Evolutionary conservation across 2,329 filamentous ascomycete species (phyloP).

Genomic region (Claviceps pazoutovae): DNA sequence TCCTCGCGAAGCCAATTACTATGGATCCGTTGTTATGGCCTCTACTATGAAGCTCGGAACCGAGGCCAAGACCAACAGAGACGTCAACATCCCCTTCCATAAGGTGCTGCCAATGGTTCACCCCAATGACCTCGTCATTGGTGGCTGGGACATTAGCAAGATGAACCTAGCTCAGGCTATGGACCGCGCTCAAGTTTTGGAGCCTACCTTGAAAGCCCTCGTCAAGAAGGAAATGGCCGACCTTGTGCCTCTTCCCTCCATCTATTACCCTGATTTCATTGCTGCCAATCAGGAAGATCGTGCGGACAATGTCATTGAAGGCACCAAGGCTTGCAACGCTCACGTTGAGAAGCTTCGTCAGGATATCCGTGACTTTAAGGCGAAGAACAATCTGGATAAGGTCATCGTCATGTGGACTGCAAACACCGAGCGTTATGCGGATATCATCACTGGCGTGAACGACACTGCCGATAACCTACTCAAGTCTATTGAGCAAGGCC

Average conservation of each 20-base stretch:
- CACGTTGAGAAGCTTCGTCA: constrained; percentile 88
- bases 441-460: constrained; percentile 77
- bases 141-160: constrained; percentile 93
- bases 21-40: constrained; percentile 91
- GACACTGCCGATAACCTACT: constrained; percentile 93
- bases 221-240: constrained; percentile 86
- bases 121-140: constrained; percentile 87
- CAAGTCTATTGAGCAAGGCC: constrained; percentile 71
- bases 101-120: constrained; percentile 92
- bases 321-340: constrained; percentile 67
- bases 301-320: constrained; percentile 78
- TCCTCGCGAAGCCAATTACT: constrained; percentile 80
- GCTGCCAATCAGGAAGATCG: constrained; percentile 95
- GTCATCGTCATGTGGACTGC: constrained; percentile 97
- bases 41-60: constrained; percentile 95
- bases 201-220: constrained; percentile 81
- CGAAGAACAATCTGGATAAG: constrained; percentile 72
- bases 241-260: constrained; percentile 80
- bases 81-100: constrained; percentile 94
- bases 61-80: constrained; percentile 67
- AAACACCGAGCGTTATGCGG: constrained; percentile 94
- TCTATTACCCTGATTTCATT: constrained; percentile 99
- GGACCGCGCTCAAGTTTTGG: constrained; percentile 89
- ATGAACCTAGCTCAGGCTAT: constrained; percentile 83
- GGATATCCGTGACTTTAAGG: constrained; percentile 93